phyloP scores from a whole-genome alignment of 495 filamentous ascomycete species.

The Aspergillus biplanus region DNA sequence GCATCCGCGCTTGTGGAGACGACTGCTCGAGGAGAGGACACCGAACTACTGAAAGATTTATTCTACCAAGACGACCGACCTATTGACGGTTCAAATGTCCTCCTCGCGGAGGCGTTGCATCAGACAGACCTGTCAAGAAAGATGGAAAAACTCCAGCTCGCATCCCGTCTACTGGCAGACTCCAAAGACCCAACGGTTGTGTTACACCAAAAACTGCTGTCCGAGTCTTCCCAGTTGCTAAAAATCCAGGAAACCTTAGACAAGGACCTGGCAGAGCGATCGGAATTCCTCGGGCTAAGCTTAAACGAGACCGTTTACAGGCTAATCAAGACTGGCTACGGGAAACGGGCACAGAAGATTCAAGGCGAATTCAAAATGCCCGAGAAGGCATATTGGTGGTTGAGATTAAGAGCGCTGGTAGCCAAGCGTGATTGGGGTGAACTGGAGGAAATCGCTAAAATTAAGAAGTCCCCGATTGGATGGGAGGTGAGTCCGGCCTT shows the following conservation, averaged over 20 bases:
- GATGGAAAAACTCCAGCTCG: conserved; percentile 83
- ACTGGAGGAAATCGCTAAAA: conserved; percentile 76
- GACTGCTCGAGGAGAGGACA: conserved; percentile 74
- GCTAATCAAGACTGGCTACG: conserved; percentile 73
- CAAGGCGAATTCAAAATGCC: conserved; percentile 91
- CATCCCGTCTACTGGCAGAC: conserved; percentile 79
- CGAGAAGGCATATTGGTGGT: conserved; percentile 89
- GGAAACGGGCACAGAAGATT: conserved; percentile 79
- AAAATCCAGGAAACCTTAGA: conserved; percentile 83
- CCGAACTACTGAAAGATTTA: conserved; percentile 86
- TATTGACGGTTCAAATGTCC: conserved; percentile 83
- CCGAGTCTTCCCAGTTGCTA: conserved; percentile 78
- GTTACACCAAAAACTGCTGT: conserved; percentile 73
- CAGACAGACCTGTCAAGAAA: conserved; percentile 64
- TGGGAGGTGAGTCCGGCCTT: conserved; percentile 72
- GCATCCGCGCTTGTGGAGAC: conserved; percentile 91
- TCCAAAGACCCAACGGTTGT: conserved; percentile 70
- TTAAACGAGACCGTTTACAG: conserved; percentile 91
- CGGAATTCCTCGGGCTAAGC: conserved; percentile 78
- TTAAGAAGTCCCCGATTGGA: conserved; percentile 85
- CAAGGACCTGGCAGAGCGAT: conserved; percentile 66
- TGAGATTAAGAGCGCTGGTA: conserved; percentile 85
- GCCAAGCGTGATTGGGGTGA: conserved; percentile 89
- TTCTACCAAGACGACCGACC: conserved; percentile 98
- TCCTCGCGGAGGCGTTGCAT: conserved; percentile 77